phyloP scores from a whole-genome alignment of 2,329 filamentous ascomycete genomes.

The Diaporthe amygdali region DNA sequence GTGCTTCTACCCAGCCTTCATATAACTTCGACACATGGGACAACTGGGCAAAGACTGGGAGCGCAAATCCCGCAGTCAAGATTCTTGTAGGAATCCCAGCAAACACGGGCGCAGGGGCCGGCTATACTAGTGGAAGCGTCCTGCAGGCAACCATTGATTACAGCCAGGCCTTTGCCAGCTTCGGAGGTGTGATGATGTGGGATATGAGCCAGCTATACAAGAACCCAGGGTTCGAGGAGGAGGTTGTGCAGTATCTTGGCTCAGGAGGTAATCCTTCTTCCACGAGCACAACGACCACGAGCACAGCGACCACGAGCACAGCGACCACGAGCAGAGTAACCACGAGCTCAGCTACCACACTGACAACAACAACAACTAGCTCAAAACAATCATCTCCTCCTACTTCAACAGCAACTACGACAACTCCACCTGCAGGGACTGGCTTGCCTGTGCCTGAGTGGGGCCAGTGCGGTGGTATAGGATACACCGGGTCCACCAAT shows the following conservation, averaged over 20 bases:
- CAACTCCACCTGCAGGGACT: constrained; percentile 20
- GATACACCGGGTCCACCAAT: constrained; percentile 38
- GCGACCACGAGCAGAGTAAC: constrained; percentile 14
- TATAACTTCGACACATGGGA: constrained; percentile 72
- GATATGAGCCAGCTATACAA: constrained; percentile 65
- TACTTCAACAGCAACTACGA: not conserved
- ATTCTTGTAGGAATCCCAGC: constrained; percentile 67
- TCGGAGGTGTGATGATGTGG: constrained; percentile 75
- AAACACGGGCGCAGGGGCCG: constrained; percentile 56
- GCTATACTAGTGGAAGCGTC: constrained; percentile 55
- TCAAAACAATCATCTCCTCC: not conserved
- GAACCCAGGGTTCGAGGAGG: constrained; percentile 61
- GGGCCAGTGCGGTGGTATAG: constrained; percentile 42
- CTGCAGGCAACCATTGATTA: constrained; percentile 59
- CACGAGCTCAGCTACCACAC: constrained; percentile 5
- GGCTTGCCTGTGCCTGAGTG: constrained; percentile 36
- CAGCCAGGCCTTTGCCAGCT: constrained; percentile 59
- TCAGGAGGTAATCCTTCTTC: not conserved
- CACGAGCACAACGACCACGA: constrained; percentile 16
- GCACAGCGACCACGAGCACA: constrained; percentile 19
- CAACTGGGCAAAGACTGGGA: constrained; percentile 63
- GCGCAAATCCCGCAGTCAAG: constrained; percentile 64
- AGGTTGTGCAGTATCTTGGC: constrained; percentile 44
- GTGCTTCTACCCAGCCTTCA: constrained; percentile 49
- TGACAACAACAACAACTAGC: not conserved